Base-by-base conservation (phyloP, 2,329 filamentous ascomycete genomes). In the Oidium heveae region DNA sequence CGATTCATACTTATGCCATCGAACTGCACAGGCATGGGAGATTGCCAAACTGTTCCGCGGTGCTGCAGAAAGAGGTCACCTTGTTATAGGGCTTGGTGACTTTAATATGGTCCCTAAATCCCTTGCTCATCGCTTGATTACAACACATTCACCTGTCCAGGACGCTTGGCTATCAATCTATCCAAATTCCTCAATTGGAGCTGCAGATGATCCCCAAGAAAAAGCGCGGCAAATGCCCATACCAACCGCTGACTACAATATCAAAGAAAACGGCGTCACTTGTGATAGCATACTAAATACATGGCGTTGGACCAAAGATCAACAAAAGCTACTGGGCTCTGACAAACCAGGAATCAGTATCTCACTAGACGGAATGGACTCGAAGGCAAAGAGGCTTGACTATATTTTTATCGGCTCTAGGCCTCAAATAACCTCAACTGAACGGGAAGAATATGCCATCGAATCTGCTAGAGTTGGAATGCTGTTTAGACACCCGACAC, bases 61-160 rank as follows among this genome's bases (percentile, higher is more conserved):
- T 56, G 88, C 89, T 47, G 76, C 80, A 1, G 83, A 87, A 60
- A 74, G 82, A 15, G 86, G 87, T 7, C 84, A 89, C 65, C 72
- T 96, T 33, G 87, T 88, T 53, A 71, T 96, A 46, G 88, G 81
- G 6, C 71, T 94, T 54, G 91, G 91, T 28, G 91, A 96, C 70
- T 95, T 96, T 71, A 96, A 96, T 69, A 94, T 94, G 83, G 72
- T 86, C n/a, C 91, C 91, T 0, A 68, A 82, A 43, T 93, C 86
- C 28, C 77, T 94, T 58, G 82, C 84, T 34, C 86, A 96, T 69
- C 77, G 80, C 54, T 73, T 96, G 59, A 81, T 98, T 60, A 84
- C 82, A 56, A 77, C 80, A 3, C 81, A 87, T 63, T 79, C 82
- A 10, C 81, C 82, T 15, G 81, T 94, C 32, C 75, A 75, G 47